Percentiles rank a stretch among this genome's conserved stretches.
phyloP scores from a whole-genome alignment of 306 rosid genomes.

The Delonix regia region DNA sequence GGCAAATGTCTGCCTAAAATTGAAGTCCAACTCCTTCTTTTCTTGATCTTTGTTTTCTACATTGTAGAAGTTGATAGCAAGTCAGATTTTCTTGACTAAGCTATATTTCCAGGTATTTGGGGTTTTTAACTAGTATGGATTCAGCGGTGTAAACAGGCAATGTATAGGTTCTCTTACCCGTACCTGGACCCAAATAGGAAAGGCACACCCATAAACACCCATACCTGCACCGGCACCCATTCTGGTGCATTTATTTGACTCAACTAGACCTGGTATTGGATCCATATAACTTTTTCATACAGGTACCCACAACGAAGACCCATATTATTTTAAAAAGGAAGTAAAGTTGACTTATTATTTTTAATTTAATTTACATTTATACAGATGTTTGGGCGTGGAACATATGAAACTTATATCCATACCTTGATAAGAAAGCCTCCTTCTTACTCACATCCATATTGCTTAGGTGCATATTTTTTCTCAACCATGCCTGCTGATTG shows the following conservation, averaged over 20 bases:
- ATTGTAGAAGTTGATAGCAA: background rate
- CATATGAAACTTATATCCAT: background rate
- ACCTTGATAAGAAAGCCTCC: background rate
- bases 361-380: no score
- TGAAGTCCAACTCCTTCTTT: background rate
- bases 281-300: no score
- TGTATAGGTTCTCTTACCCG: background rate
- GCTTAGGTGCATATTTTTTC: background rate
- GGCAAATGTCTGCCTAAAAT: background rate
- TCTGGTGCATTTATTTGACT: background rate
- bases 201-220: background rate
- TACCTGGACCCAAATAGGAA: background rate
- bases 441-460: no score
- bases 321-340: no score
- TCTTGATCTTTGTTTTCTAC: background rate
- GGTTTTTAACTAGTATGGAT: background rate
- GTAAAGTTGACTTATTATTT: no score
- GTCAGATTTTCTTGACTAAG: background rate
- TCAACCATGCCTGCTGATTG: no score
- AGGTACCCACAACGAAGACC: background rate
- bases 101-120: background rate
- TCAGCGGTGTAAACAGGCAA: background rate
- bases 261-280: no score
- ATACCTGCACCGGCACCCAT: background rate
- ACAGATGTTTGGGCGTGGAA: no score